phyloP scores from a whole-genome alignment of 108 stramenopile genomes.

The Aurantiochytrium sp. region DNA sequence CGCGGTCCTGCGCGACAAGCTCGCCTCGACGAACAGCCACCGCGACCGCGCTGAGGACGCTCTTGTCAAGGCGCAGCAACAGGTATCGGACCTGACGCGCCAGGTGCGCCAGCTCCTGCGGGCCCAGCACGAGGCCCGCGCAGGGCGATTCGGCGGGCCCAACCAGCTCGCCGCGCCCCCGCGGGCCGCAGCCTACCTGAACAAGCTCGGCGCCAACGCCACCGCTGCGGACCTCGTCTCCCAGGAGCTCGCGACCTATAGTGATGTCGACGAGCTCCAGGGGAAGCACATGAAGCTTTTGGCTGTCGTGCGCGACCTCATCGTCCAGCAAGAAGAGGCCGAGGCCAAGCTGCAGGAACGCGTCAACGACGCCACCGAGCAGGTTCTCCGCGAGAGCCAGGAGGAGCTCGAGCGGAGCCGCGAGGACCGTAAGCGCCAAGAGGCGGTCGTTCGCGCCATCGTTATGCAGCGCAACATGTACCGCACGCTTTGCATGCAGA shows the following conservation, averaged over 20 bases:
- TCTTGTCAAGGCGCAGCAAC: neutral
- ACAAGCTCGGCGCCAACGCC: neutral
- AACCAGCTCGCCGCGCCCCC: neutral
- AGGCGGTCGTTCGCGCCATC: neutral
- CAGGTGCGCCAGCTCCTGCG: conserved; percentile 8
- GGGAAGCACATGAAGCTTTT: neutral
- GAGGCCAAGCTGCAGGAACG: neutral
- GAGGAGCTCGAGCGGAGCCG: neutral
- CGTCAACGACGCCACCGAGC: neutral
- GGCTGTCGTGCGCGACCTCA: neutral
- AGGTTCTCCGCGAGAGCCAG: neutral
- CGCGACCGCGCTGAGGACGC: neutral
- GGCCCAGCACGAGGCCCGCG: neutral
- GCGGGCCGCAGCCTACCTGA: neutral
- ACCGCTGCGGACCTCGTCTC: neutral
- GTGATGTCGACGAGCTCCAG: neutral
- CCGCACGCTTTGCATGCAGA: neutral
- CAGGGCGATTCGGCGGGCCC: neutral
- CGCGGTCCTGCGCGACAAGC: neutral
- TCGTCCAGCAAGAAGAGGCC: neutral
- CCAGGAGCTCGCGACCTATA: neutral
- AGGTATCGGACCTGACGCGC: neutral
- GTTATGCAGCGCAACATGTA: conserved; percentile 26
- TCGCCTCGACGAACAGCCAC: neutral
- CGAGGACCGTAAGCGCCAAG: neutral